Base-by-base conservation (phyloP, 768 basidiomycete species). In the Dictyophora rubrovolvata region DNA sequence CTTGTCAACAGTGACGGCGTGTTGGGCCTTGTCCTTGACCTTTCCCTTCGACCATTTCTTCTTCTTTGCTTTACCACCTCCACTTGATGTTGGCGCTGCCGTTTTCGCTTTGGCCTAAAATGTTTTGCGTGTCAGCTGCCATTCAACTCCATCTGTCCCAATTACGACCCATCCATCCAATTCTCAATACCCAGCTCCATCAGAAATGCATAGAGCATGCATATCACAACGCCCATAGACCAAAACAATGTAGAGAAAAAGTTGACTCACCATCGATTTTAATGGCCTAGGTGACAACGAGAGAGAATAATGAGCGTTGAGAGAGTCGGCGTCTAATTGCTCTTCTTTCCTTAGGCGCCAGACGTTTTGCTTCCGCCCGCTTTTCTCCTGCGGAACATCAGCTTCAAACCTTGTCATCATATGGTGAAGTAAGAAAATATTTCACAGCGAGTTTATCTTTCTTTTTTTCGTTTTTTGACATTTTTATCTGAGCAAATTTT, bases 41-140 rank as follows among this genome's bases (percentile, higher is more conserved):
- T 98, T 98, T 73, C 96, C 96, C 83, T 98, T 98, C 67, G 92
- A 96, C 94, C 94, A 97, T 84, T 98, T 98, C 91, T 98, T 98
- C 84, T 98, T 98, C 84, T 97, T 97, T 63, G 89, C 91, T 69
- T 87, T 76, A 74, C 93, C 93, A 71, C 89, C 87, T 65, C 87
- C 86, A 53, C 84, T 77, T 62, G 78, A 70, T 61, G 79, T 76
- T 61, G 86, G 74, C 65, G 89, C 75, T 69, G 85, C 77, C 77
- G 86, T 85, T 81, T 89, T 89, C 70, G 88, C 85, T 81, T 86
- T 81, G 74, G 81, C 79, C 81, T 82, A 68, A 16, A 56, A 63
- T 58, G 42, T 42, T 42, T 42, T 42, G 10, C 14, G n/a, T 14
- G 12, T 42, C n/a, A 14, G n/a, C 12, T 42, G 54, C 58, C 56